These are phyloP conservation scores for Xylariales sp. DNA, from an alignment of 2,329 filamentous ascomycete genomes.

Conservation along the genomic window DNA sequence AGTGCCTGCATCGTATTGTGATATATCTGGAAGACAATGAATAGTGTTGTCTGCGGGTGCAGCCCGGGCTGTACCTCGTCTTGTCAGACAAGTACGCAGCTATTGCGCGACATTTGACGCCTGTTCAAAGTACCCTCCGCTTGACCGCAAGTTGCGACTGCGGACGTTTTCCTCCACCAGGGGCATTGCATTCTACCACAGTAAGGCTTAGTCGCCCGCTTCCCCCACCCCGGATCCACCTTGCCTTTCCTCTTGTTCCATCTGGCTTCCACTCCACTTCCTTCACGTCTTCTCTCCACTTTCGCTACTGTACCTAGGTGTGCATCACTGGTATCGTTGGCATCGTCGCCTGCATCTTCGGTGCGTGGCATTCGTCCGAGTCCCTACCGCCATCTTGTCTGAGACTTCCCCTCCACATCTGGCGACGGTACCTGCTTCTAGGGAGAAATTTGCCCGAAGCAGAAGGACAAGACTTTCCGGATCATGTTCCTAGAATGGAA, in stretches of 20 bases:
- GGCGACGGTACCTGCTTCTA: conserved; percentile 6
- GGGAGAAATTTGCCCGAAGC: not conserved
- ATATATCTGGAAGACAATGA: no score
- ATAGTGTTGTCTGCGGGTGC: no score
- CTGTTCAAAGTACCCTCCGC: not conserved
- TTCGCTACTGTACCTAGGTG: not conserved
- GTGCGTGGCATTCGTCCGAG: not conserved
- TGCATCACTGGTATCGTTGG: not conserved
- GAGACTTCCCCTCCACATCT: conserved; percentile 1
- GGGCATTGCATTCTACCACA: not conserved
- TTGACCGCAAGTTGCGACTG: conserved; percentile 8
- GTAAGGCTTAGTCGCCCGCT: conserved; percentile 6
- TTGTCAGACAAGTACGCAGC: not conserved
- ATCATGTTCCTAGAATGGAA: not conserved
- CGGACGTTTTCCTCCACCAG: conserved; percentile 6
- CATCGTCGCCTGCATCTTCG: not conserved
- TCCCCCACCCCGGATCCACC: conserved; percentile 1
- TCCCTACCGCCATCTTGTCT: conserved; percentile 1
- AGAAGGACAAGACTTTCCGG: not conserved
- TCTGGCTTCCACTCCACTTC: conserved; percentile 3
- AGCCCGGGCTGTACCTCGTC: not conserved
- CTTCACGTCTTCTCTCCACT: conserved; percentile 1
- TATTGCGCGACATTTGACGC: no score
- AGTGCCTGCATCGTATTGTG: no score
- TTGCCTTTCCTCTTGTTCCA: conserved; percentile 4